phyloP scores from a whole-genome alignment of 2,329 filamentous ascomycete species.

The Dactylonectria estremocensis region DNA sequence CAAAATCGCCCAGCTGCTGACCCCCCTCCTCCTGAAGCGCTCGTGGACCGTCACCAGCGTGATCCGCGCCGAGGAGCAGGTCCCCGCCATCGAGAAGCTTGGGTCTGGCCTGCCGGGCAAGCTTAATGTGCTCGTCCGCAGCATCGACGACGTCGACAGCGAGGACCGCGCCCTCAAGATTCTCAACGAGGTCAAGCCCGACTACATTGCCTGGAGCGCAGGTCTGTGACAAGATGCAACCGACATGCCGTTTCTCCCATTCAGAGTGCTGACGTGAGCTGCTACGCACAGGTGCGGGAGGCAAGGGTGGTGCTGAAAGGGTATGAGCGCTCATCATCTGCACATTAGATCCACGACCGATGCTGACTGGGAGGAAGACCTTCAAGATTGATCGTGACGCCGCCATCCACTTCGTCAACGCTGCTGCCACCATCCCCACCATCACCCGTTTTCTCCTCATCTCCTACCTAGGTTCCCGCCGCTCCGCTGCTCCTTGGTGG shows the following conservation, averaged over 20 bases:
- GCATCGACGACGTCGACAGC: constrained; percentile 79
- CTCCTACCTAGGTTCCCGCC: constrained; percentile 72
- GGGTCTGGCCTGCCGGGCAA: constrained; percentile 72
- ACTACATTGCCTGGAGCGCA: constrained; percentile 79
- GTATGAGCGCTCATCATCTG: constrained; percentile 47
- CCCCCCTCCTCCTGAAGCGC: constrained; percentile 80
- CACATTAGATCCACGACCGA: not conserved
- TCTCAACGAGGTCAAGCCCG: constrained; percentile 72
- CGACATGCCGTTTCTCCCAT: not conserved
- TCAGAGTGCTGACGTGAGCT: constrained; percentile 25
- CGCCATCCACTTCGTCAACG: constrained; percentile 73
- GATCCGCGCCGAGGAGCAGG: constrained; percentile 81
- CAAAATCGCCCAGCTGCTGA: constrained; percentile 82
- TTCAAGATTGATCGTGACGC: constrained; percentile 75
- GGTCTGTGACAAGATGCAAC: constrained; percentile 59
- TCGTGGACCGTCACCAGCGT: constrained; percentile 85
- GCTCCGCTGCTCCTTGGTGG: constrained; percentile 70
- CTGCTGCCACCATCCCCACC: constrained; percentile 67
- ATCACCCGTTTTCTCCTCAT: constrained; percentile 76
- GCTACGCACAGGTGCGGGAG: constrained; percentile 65
- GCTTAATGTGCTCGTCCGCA: constrained; percentile 78
- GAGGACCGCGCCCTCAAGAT: constrained; percentile 74
- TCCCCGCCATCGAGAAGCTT: constrained; percentile 73
- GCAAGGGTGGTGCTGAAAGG: constrained; percentile 69
- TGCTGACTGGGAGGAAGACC: constrained; percentile 58